These are phyloP conservation scores for Neocallimastix lanati DNA, from an alignment of 192 early-diverging fungal genomes.

Conservation along the genomic window DNA sequence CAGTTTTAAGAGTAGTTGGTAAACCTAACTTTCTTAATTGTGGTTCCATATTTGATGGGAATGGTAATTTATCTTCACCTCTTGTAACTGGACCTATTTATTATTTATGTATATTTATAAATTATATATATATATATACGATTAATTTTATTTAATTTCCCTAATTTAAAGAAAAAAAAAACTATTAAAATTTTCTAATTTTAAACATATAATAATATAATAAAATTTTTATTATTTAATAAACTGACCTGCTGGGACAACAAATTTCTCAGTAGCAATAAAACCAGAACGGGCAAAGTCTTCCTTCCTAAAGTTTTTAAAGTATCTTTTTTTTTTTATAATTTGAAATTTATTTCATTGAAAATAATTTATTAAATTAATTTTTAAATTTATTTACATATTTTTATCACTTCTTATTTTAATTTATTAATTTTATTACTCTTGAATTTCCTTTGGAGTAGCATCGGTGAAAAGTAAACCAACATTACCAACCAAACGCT, in stretches of 20 bases:
- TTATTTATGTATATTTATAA: too few species aligned
- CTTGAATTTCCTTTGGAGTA: constrained; percentile 30
- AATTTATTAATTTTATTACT: too few species aligned
- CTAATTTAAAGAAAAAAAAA: too few species aligned
- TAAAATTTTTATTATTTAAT: too few species aligned
- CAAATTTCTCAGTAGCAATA: constrained; percentile 56
- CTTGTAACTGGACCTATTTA: constrained; percentile 52
- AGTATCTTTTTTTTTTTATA: constrained; percentile 10
- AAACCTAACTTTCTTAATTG: constrained; percentile 74
- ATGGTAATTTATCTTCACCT: constrained; percentile 35
- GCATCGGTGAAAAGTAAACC: constrained; percentile 75
- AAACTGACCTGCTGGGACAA: constrained; percentile 21
- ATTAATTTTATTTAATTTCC: too few species aligned
- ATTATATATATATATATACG: too few species aligned
- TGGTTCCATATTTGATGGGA: constrained; percentile 89
- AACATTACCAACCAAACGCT: constrained; percentile 60
- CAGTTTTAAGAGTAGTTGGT: constrained; percentile 61
- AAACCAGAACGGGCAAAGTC: constrained; percentile 72
- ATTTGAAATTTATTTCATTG: too few species aligned
- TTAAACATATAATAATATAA: too few species aligned
- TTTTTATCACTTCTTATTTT: too few species aligned
- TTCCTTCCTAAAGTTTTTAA: constrained; percentile 33
- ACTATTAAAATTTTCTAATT: too few species aligned
- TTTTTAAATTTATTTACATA: too few species aligned
- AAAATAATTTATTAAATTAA: too few species aligned